phyloP scores from a whole-genome alignment of 352 stramenopile genomes.

The Globisporangium recalcitrans region DNA sequence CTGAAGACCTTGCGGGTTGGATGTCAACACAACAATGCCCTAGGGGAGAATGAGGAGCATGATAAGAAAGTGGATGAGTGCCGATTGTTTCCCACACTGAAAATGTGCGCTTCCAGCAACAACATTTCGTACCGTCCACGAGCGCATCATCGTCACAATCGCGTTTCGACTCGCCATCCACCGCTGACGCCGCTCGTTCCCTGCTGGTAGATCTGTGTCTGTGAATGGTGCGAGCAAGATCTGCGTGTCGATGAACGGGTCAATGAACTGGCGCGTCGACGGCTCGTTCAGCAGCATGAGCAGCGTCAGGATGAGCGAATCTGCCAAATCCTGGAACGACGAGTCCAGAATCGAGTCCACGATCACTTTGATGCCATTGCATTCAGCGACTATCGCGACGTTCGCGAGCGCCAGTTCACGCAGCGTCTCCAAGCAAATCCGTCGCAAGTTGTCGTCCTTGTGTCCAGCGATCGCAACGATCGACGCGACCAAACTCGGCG shows the following conservation, averaged over 20 bases:
- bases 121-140: conserved; percentile 58
- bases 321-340: conserved; percentile 81
- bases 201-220: conserved; percentile 79
- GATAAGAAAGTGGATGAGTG: neutral
- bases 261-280: conserved; percentile 78
- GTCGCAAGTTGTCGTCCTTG: conserved; percentile 87
- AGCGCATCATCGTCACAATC: conserved; percentile 88
- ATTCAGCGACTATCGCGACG: conserved; percentile 75
- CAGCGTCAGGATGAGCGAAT: conserved; percentile 83
- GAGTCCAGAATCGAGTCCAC: conserved; percentile 86
- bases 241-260: conserved; percentile 86
- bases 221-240: conserved; percentile 85
- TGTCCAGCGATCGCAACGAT: conserved; percentile 81
- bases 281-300: conserved; percentile 84
- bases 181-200: conserved; percentile 77
- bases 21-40: conserved; percentile 83
- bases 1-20: conserved; percentile 82
- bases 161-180: conserved; percentile 89
- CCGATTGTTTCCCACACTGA: neutral
- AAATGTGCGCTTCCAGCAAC: conserved; percentile 2
- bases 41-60: conserved; percentile 9
- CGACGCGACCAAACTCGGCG: conserved; percentile 73
- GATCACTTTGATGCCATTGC: conserved; percentile 78
- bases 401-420: conserved; percentile 78
- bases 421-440: conserved; percentile 82